A percentile compares a stretch with the other conserved stretches of the same genome.
phyloP scores from a whole-genome alignment of 202 grass and related monocot species.

The Zizania palustris region DNA sequence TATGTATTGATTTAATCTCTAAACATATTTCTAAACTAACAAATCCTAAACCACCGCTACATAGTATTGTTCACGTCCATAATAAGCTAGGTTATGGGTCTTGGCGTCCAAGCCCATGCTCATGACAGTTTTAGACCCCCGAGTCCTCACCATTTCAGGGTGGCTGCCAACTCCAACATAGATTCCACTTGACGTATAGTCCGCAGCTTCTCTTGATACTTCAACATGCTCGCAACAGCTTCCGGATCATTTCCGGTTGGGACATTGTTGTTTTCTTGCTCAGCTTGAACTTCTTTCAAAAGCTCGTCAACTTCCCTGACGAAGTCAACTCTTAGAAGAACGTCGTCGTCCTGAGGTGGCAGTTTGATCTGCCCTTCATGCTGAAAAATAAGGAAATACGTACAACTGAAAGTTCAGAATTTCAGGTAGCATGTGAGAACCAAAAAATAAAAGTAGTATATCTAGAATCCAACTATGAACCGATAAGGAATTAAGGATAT shows the following conservation, averaged over 20 bases:
- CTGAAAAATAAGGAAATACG: slow-evolving; percentile 41
- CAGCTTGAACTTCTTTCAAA: slow-evolving; percentile 70
- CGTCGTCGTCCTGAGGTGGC: slow-evolving; percentile 62
- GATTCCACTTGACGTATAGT: slow-evolving; percentile 68
- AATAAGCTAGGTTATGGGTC: too few relatives aligned
- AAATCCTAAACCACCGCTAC: too few relatives aligned
- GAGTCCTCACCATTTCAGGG: slow-evolving; percentile 67
- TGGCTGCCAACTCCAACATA: slow-evolving; percentile 66
- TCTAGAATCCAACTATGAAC: background rate
- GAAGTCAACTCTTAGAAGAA: slow-evolving; percentile 81
- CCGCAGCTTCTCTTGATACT: slow-evolving; percentile 72
- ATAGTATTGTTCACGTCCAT: too few relatives aligned
- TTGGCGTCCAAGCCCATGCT: too few relatives aligned
- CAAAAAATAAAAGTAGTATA: slow-evolving; percentile 1
- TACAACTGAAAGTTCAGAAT: background rate
- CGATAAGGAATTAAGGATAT: too few relatives aligned
- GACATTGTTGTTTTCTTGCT: slow-evolving; percentile 51
- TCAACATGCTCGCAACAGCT: slow-evolving; percentile 66
- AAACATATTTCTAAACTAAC: too few relatives aligned
- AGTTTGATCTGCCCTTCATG: slow-evolving; percentile 57
- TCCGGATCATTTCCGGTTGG: slow-evolving; percentile 69
- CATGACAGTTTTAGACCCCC: background rate
- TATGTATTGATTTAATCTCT: too few relatives aligned
- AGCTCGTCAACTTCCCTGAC: slow-evolving; percentile 66
- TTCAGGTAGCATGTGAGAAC: slow-evolving; percentile 18